Evolutionary conservation across 2,329 filamentous ascomycete species (phyloP), one percentile per base, ranked within the genome.

Genomic region (Xylariales sp.): DNA sequence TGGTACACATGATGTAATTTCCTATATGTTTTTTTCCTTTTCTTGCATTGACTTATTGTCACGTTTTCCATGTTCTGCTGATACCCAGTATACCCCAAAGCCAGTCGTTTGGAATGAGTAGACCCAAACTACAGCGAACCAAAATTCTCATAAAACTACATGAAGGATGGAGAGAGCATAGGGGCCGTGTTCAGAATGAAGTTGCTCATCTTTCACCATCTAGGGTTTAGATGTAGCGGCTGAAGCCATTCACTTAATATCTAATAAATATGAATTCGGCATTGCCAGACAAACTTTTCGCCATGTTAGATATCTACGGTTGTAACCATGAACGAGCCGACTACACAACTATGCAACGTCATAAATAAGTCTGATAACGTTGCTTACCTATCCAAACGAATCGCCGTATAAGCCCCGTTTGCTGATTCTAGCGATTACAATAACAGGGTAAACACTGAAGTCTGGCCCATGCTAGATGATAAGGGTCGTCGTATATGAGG

Each of bases 71-170:
- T 56, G 40, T 57, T 46, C 55, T 53, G 51, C 58, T 60, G 58
- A 61, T 61, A 61, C 58, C 58, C 58, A 61, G 57, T 61, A 60
- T 61, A 61, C 58, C 57, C 57, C 44, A 50, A 50, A 49, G 44
- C 53, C 53, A 53, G 50, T 58, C 53, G 42, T 58, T 59, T 53
- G 51, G 51, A 53, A 51, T 47, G 51, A 46, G 50, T 47, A 49
- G 45, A 45, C 51, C 49, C 49, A 53, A 46, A 50, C 46, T 46
- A 45, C 42, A 42, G 48, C 49, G 45, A 50, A 49, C 46, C 42
- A 38, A 40, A 45, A 46, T 44, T 43, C 39, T 40, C 44, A 51
- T 46, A 49, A 47, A 51, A 46, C 47, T 39, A 24, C 38, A 33
- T 34, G 43, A 37, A 38, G 33, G 33, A 36, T 38, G 38, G 43